Evolutionary conservation across 371 early-diverging fungal species (phyloP).

Genomic region (Mucor velutinosus): DNA sequence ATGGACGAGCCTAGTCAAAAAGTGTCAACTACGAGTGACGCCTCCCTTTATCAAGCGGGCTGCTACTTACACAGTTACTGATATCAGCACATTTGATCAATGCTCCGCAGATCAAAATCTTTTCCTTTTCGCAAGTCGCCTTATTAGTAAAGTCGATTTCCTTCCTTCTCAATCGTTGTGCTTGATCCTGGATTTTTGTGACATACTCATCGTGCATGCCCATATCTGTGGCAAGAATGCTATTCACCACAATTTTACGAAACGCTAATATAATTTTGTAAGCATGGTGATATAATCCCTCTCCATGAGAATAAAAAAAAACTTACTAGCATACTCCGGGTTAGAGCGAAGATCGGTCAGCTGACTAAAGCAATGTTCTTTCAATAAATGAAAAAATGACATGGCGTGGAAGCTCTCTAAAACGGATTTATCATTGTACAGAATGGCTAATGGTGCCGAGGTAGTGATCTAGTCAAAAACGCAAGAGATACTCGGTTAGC

Average conservation of each 20-base stretch:
- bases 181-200: slow-evolving; percentile 63
- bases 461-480: slow-evolving; percentile 59
- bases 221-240: slow-evolving; percentile 88
- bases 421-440: slow-evolving; percentile 93
- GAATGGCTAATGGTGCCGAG: slow-evolving; percentile 78
- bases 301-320: background rate
- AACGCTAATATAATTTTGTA: slow-evolving; percentile 47
- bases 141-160: slow-evolving; percentile 28
- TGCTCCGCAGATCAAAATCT: slow-evolving; percentile 60
- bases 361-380: slow-evolving; percentile 57
- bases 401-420: slow-evolving; percentile 94
- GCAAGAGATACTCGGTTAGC: background rate
- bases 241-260: slow-evolving; percentile 69
- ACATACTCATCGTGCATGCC: slow-evolving; percentile 82
- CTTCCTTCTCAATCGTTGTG: slow-evolving; percentile 39
- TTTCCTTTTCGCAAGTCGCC: slow-evolving; percentile 29
- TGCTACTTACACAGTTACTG: slow-evolving; percentile 66
- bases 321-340: slow-evolving; percentile 38
- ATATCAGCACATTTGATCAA: slow-evolving; percentile 89
- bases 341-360: slow-evolving; percentile 43
- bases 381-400: slow-evolving; percentile 82
- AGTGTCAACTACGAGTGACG: background rate
- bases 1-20: slow-evolving; percentile 54
- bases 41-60: background rate
- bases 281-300: background rate